Percentiles rank a stretch among this genome's conserved stretches.
Conservation (phyloP, 495 filamentous ascomycete species). For the Hypoxylon trugodes region DNA sequence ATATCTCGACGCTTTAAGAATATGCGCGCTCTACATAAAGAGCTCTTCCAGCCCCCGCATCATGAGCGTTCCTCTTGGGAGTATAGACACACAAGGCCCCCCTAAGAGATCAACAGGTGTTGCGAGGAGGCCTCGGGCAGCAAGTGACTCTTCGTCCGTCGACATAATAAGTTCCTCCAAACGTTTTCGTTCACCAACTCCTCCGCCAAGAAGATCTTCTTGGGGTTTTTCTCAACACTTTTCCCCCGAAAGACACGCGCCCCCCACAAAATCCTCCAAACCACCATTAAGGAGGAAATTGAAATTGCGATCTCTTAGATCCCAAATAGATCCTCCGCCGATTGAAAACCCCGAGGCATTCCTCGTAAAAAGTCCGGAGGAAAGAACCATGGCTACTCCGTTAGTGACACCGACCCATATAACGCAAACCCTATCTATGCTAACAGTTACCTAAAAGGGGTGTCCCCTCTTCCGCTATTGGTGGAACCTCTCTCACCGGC, state of each 20-base stretch:
- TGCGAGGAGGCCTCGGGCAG: conserved; percentile 8
- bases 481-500: conserved; percentile 20
- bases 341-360: conserved; percentile 5
- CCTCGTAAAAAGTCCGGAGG: not conserved
- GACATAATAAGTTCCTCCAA: not conserved
- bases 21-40: conserved; percentile 36
- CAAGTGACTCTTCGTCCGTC: conserved; percentile 11
- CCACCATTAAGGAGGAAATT: conserved; percentile 26
- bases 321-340: not conserved
- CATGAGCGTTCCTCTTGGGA: conserved; percentile 23
- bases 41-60: not conserved
- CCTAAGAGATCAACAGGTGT: conserved; percentile 2
- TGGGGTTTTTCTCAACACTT: conserved; percentile 10
- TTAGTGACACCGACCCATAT: conserved; percentile 18
- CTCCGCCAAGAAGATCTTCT: conserved; percentile 32
- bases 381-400: conserved; percentile 43
- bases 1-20: conserved; percentile 11
- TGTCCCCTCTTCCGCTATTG: conserved; percentile 25
- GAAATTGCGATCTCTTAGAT: conserved; percentile 36
- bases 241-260: not conserved
- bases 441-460: conserved; percentile 20
- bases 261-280: conserved; percentile 11
- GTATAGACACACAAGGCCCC: conserved; percentile 21
- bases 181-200: conserved; percentile 25
- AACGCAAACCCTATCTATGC: not conserved